Evolutionary conservation across 73 alveolate genomes (phyloP).

Genomic region (Effrenium voratum): DNA sequence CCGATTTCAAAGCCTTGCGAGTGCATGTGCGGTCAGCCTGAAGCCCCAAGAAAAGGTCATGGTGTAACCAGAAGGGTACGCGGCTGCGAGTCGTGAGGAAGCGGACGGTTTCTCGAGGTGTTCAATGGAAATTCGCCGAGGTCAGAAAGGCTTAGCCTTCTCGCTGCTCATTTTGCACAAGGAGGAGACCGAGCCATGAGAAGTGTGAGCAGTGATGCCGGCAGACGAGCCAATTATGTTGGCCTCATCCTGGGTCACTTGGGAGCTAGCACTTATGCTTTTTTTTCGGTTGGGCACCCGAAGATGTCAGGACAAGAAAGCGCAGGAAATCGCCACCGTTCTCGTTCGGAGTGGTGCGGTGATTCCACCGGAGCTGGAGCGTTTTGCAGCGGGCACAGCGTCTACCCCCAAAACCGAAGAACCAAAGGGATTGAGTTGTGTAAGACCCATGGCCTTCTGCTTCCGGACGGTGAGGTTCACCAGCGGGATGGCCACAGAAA

Average conservation of each 20-base stretch:
- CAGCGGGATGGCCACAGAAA: not conserved
- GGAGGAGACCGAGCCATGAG: not conserved
- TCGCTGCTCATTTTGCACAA: slow-evolving; percentile 56
- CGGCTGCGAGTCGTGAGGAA: not conserved
- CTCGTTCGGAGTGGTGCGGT: slow-evolving; percentile 71
- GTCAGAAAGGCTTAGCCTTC: slow-evolving; percentile 66
- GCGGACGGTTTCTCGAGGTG: not conserved
- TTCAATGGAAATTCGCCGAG: not conserved
- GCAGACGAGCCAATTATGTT: not conserved
- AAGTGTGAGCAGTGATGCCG: not conserved
- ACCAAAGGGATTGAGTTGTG: too few species aligned
- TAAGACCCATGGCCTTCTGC: not conserved
- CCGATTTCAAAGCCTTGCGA: not conserved
- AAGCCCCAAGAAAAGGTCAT: not conserved
- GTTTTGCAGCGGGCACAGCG: not conserved
- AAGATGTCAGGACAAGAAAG: slow-evolving; percentile 44
- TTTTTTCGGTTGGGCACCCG: not conserved
- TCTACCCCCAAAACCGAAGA: too few species aligned
- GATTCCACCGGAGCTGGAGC: slow-evolving; percentile 64
- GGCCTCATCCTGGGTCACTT: not conserved
- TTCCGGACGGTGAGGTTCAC: not conserved
- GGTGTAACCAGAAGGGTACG: too few species aligned
- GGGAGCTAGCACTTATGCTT: not conserved
- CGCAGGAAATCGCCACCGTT: slow-evolving; percentile 49
- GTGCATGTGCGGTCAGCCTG: not conserved